Evolutionary conservation across 2,329 filamentous ascomycete genomes (phyloP).

Genomic region (Venturia carpophila): DNA sequence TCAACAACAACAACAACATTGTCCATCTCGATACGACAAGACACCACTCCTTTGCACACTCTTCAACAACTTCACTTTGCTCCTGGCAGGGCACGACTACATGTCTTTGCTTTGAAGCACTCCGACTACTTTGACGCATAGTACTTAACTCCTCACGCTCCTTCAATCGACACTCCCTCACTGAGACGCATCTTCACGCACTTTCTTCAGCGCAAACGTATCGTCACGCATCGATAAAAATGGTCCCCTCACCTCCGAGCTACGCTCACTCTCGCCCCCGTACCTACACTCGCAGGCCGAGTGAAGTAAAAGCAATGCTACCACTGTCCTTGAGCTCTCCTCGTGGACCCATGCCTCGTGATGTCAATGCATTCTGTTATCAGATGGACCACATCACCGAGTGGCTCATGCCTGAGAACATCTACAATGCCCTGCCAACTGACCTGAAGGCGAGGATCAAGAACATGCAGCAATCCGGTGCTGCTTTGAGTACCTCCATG

Average conservation of each 20-base stretch:
- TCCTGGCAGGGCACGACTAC: background rate
- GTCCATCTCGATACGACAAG: constrained; percentile 2
- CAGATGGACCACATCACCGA: constrained; percentile 30
- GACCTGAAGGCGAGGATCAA: constrained; percentile 29
- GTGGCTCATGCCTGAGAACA: constrained; percentile 33
- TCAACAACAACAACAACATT: background rate
- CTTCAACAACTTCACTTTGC: background rate
- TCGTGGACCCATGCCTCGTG: constrained; percentile 18
- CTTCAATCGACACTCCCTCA: background rate
- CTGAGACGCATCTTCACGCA: background rate
- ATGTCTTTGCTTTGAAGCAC: constrained; percentile 7
- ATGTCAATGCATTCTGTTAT: constrained; percentile 33
- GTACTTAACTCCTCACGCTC: background rate
- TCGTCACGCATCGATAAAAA: background rate
- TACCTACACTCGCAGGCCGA: constrained; percentile 3
- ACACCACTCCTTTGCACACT: background rate
- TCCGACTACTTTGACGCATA: background rate
- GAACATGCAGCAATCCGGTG: constrained; percentile 37
- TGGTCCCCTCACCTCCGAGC: background rate
- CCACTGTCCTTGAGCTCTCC: constrained; percentile 25
- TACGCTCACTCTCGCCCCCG: background rate
- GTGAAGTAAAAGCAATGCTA: constrained; percentile 16
- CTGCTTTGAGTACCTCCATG: constrained; percentile 38
- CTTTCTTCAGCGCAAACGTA: background rate
- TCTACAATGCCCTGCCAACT: constrained; percentile 32